Percentiles rank a stretch among this genome's conserved stretches.
Conservation (phyloP, 345 rosid species). For the Cochlearia excelsa region DNA sequence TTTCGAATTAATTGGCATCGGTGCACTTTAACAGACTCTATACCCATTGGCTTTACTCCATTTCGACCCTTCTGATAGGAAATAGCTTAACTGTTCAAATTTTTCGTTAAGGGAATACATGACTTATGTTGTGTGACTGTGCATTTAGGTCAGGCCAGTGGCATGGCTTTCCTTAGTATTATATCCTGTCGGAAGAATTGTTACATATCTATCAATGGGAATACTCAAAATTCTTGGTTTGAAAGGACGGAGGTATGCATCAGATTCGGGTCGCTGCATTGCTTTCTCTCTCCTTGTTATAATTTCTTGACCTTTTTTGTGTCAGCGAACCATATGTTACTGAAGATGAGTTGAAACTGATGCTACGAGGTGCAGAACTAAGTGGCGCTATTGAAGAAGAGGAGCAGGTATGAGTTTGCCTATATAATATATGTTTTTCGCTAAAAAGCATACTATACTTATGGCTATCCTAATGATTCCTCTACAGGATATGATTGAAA, state of each 20-base stretch:
- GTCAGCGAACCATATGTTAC: conserved; percentile 90
- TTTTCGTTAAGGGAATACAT: no score
- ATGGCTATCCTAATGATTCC: conserved; percentile 22
- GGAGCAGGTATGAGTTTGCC: conserved; percentile 62
- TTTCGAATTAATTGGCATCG: conserved; percentile 4
- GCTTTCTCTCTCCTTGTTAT: conserved; percentile 12
- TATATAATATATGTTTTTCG: not conserved
- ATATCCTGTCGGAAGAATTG: conserved; percentile 95
- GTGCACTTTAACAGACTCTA: no score
- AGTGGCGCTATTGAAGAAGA: conserved; percentile 99
- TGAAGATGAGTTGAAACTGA: conserved; percentile 91
- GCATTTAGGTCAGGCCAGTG: conserved; percentile 95
- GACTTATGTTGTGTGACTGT: no score
- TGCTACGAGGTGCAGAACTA: conserved; percentile 93
- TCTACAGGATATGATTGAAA: conserved; percentile 96
- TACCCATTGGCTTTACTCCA: no score
- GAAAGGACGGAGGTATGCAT: conserved; percentile 83
- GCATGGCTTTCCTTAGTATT: conserved; percentile 96
- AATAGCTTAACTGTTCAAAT: no score
- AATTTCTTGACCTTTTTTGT: not conserved
- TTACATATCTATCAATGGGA: conserved; percentile 92
- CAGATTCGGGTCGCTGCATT: not conserved
- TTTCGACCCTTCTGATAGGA: no score
- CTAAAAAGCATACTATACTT: conserved; percentile 21
- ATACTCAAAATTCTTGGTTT: conserved; percentile 92